Base-by-base conservation (phyloP, 768 basidiomycete species). In the Baorangia bicolor region DNA sequence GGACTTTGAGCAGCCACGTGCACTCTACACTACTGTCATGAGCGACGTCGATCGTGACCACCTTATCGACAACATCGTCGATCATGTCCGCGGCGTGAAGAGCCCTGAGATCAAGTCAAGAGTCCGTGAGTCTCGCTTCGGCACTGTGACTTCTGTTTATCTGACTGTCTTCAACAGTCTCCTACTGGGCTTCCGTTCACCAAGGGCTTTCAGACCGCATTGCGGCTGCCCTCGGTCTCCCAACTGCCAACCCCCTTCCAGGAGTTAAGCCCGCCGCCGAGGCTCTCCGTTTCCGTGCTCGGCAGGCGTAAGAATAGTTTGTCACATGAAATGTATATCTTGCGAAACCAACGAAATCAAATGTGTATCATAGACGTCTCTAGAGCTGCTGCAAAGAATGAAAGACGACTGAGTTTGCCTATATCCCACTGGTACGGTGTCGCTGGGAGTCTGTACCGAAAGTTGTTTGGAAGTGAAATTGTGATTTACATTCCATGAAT, bases 1-100 rank as follows among this genome's bases (percentile, higher is more conserved):
- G 61, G 90, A 92, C 77, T 92, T 92, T 64, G 90, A 91, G 75
- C 90, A 91, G 69, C 90, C 90, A 13, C 85, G 88, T 54, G 81
- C 77, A 23, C 71, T 92, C 51, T 92, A 84, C 78, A 66, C 63
- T 55, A 82, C 78, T 60, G 88, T 91, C n/a, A 83, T 86, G 80
- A 79, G 77, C 51, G 83, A 89, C 55, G 67, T 75, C 27, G 78
- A 80, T 60, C 77, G 83, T 35, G 77, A 81, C 56, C 82, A 85
- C 61, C 83, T 86, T 49, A 81, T 91, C 53, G 69, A 75, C 65
- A 92, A 92, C 68, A 72, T 92, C 44, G 76, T 83, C 25, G 86
- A 74, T 1, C 85, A 89, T 72, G 77, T 88, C 64, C 73, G 79
- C 40, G 64, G 63, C 33, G 87, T 83, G 64, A 90, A 87, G 82